A percentile compares a stretch with the other conserved stretches of the same genome.
Evolutionary conservation across 106 monocot species (phyloP).

Genomic region (Amphibolis antarctica): DNA sequence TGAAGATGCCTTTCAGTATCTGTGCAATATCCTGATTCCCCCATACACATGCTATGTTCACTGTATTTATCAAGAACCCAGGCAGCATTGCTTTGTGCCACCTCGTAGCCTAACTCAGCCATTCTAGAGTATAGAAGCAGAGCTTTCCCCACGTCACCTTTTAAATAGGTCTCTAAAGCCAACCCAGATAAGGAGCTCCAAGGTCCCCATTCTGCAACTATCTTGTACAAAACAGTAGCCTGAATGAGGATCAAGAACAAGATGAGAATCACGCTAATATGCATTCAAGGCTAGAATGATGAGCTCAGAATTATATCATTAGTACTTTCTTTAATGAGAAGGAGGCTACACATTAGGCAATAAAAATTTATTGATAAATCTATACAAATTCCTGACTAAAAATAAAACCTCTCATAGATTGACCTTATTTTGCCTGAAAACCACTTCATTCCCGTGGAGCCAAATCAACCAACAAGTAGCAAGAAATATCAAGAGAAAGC

Average conservation of each 20-base stretch:
- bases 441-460: no score
- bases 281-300: no score
- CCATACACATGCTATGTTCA: conserved; percentile 81
- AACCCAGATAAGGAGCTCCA: conserved; percentile 88
- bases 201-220: conserved; percentile 84
- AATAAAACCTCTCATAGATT: no score
- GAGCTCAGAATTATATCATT: no score
- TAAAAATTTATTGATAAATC: no score
- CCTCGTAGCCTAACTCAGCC: conserved; percentile 90
- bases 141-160: conserved; percentile 80
- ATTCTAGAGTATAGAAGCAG: conserved; percentile 78
- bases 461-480: no score
- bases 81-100: conserved; percentile 97
- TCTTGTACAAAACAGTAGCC: conserved; percentile 70
- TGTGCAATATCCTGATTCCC: conserved; percentile 80
- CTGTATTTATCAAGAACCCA: conserved; percentile 94
- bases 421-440: no score
- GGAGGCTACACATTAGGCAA: no score
- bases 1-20: conserved; percentile 78
- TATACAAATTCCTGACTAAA: no score
- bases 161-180: conserved; percentile 80
- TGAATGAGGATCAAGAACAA: conserved; percentile 9
- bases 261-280: no score
- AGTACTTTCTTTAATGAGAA: no score
- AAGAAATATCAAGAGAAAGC: no score